These are phyloP conservation scores for Erythrobasidium hasegawianum DNA, from an alignment of 1,284 basidiomycete species.

Conservation along the genomic window DNA sequence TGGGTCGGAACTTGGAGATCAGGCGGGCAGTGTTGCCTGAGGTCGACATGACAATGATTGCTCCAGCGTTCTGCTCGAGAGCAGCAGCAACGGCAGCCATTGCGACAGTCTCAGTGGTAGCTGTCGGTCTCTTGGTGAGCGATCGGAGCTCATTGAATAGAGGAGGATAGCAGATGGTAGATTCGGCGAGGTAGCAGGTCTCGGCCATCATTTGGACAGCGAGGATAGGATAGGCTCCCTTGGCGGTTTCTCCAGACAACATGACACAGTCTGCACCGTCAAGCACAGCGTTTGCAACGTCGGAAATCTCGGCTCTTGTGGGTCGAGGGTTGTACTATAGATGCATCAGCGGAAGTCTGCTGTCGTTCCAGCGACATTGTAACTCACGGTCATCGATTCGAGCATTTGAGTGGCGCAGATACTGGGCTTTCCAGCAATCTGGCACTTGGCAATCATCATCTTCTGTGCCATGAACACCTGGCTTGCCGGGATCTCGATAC, in stretches of 20 bases:
- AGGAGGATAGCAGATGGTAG: slow-evolving; percentile 86
- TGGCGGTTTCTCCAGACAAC: slow-evolving; percentile 96
- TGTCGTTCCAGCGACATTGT: not conserved
- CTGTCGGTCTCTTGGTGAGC: slow-evolving; percentile 76
- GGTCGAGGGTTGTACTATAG: slow-evolving; percentile 80
- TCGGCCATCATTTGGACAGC: slow-evolving; percentile 99
- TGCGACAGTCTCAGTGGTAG: slow-evolving; percentile 88
- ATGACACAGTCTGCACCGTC: slow-evolving; percentile 98
- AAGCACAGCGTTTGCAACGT: slow-evolving; percentile 95
- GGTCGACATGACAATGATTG: slow-evolving; percentile 94
- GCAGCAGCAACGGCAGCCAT: slow-evolving; percentile 90
- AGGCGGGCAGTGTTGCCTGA: slow-evolving; percentile 89
- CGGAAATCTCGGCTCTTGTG: slow-evolving; percentile 93
- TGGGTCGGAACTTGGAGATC: slow-evolving; percentile 93
- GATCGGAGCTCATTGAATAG: slow-evolving; percentile 81
- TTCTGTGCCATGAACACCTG: slow-evolving; percentile 98
- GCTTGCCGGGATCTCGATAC: slow-evolving; percentile 95
- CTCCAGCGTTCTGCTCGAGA: slow-evolving; percentile 87
- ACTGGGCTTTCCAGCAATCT: slow-evolving; percentile 91
- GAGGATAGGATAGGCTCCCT: slow-evolving; percentile 88
- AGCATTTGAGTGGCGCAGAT: slow-evolving; percentile 99
- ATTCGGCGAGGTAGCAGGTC: slow-evolving; percentile 90
- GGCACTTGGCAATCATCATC: slow-evolving; percentile 99
- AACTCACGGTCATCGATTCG: slow-evolving; percentile 89
- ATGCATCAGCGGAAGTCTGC: not conserved